A percentile compares a stretch with the other conserved stretches of the same genome.
These are phyloP conservation scores for Murraya paniculata DNA, from an alignment of 345 rosid genomes.

Conservation along the genomic window DNA sequence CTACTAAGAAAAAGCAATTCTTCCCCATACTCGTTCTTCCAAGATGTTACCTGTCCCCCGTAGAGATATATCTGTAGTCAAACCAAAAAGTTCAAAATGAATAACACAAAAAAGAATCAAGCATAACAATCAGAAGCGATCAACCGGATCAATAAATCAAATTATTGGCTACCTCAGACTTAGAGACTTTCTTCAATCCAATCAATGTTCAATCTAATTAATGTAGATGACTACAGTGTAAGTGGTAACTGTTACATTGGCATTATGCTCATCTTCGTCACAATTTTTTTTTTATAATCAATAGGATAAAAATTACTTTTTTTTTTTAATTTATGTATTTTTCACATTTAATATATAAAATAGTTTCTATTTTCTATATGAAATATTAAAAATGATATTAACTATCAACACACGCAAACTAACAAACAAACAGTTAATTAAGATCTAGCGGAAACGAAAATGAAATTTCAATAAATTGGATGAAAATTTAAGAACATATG, in stretches of 20 bases:
- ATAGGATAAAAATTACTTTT: no score
- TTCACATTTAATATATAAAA: no score
- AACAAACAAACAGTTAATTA: not conserved
- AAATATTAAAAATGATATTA: no score
- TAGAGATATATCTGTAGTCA: conserved; percentile 59
- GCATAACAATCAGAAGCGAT: not conserved
- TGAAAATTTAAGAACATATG: not conserved
- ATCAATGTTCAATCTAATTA: no score
- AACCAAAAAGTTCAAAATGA: not conserved
- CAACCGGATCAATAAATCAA: not conserved
- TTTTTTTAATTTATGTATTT: no score
- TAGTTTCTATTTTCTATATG: no score
- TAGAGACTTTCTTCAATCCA: no score
- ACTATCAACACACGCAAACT: not conserved
- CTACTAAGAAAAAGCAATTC: conserved; percentile 79
- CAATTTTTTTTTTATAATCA: no score
- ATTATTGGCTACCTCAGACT: no score
- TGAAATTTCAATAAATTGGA: not conserved
- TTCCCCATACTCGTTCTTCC: conserved; percentile 79
- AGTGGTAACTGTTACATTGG: no score
- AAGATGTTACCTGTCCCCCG: conserved; percentile 83
- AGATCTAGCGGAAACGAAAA: not conserved
- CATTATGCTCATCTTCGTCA: no score
- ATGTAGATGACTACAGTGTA: no score
- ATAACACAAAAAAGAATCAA: not conserved